These are phyloP conservation scores for Ambrosia trifida DNA, from an alignment of 129 eudicot genomes.

Conservation along the genomic window DNA sequence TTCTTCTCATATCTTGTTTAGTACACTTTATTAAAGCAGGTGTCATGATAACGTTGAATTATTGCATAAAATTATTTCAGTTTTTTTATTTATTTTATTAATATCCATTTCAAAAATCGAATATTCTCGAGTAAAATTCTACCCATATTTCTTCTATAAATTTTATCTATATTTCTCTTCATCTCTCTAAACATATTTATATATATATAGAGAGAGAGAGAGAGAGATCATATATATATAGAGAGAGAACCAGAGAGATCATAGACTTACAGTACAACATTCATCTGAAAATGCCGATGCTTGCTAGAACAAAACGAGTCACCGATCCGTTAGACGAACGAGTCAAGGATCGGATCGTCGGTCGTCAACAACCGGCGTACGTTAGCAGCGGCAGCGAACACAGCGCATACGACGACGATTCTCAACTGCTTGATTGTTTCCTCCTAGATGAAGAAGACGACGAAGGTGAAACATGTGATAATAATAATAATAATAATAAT, in stretches of 20 bases:
- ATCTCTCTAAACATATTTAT: neutral
- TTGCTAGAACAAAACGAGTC: slow-evolving; percentile 48
- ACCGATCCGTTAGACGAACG: slow-evolving; percentile 70
- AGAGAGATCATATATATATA: too few relatives aligned
- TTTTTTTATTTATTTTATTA: neutral
- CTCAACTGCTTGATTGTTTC: slow-evolving; percentile 56
- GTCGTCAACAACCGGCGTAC: slow-evolving; percentile 34
- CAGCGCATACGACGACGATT: slow-evolving; percentile 35
- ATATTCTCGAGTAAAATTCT: slow-evolving; percentile 33
- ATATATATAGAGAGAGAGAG: too few relatives aligned
- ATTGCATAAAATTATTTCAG: neutral
- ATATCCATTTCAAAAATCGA: slow-evolving; percentile 18
- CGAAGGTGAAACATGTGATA: neutral
- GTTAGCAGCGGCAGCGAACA: slow-evolving; percentile 67
- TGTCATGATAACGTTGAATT: slow-evolving; percentile 27
- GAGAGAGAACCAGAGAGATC: neutral
- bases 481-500: neutral
- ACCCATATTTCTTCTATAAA: slow-evolving; percentile 24
- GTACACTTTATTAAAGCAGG: slow-evolving; percentile 26
- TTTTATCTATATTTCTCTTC: neutral
- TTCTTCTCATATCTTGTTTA: slow-evolving; percentile 5
- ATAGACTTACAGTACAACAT: neutral
- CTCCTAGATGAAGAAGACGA: slow-evolving; percentile 18
- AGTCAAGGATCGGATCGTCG: slow-evolving; percentile 58
- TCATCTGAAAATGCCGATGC: slow-evolving; percentile 34